Evolutionary conservation across 805 yeast species (phyloP).

Genomic region (Candida argentea): DNA sequence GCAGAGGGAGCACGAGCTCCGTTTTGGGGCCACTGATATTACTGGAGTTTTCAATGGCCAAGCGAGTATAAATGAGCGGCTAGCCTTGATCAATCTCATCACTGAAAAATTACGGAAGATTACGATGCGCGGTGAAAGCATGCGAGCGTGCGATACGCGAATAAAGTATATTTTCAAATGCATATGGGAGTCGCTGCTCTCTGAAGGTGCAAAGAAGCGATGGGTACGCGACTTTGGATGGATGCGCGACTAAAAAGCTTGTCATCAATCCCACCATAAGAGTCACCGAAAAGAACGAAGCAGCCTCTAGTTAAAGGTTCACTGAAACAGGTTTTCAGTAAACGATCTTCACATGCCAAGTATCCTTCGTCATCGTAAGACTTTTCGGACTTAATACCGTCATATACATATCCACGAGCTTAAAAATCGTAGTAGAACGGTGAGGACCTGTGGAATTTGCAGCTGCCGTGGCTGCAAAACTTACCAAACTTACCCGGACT

Average conservation of each 20-base stretch:
- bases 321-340: too few species aligned
- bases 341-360: too few species aligned
- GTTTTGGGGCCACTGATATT: background rate
- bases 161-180: constrained; percentile 9
- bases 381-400: background rate
- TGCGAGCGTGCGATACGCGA: constrained; percentile 4
- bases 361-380: background rate
- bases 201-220: constrained; percentile 8
- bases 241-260: constrained; percentile 4
- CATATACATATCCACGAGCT: background rate
- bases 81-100: constrained; percentile 12
- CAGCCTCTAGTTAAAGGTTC: too few species aligned
- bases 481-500: too few species aligned
- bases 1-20: background rate
- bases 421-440: too few species aligned
- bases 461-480: too few species aligned
- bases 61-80: constrained; percentile 8
- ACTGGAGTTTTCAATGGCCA: background rate
- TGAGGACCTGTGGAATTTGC: too few species aligned
- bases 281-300: too few species aligned
- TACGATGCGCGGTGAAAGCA: constrained; percentile 3
- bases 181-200: constrained; percentile 12
- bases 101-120: constrained; percentile 11
- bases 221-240: constrained; percentile 13
- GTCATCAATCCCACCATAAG: too few species aligned